Percentiles rank a stretch among this genome's conserved stretches.
phyloP scores from a whole-genome alignment of 148 eudicot genomes.

The Persicaria tinctoria region DNA sequence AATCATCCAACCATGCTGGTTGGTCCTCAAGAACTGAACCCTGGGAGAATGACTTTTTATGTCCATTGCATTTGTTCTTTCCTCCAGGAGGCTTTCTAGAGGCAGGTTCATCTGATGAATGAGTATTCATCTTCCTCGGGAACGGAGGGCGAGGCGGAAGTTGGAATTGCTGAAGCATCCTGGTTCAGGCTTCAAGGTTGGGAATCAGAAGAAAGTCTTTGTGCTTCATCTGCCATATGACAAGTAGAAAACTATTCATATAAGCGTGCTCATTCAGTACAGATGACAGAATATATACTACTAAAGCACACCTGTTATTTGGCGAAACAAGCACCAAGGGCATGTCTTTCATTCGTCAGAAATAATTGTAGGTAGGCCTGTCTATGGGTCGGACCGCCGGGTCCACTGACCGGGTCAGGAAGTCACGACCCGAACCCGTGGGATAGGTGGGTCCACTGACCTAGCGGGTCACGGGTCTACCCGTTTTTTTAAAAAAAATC shows the following conservation, averaged over 20 bases:
- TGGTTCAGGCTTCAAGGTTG: not conserved
- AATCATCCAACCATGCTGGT: slow-evolving; percentile 60
- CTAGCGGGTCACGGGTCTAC: too few species aligned
- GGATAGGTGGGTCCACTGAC: too few species aligned
- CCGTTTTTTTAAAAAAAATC: too few species aligned
- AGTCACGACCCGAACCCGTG: too few species aligned
- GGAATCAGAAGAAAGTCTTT: not conserved
- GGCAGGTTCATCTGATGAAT: slow-evolving; percentile 15
- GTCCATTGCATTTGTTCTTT: slow-evolving; percentile 20
- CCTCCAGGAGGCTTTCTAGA: slow-evolving; percentile 19
- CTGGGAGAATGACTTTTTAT: slow-evolving; percentile 41
- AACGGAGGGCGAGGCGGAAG: slow-evolving; percentile 75
- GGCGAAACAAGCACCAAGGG: too few species aligned
- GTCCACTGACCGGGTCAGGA: too few species aligned
- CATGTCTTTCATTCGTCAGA: too few species aligned
- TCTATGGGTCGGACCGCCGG: too few species aligned
- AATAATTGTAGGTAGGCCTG: too few species aligned
- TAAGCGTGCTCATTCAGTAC: too few species aligned
- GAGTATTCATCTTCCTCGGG: slow-evolving; percentile 24
- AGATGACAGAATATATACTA: too few species aligned
- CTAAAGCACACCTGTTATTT: too few species aligned
- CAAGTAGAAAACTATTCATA: not conserved
- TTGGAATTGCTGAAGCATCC: slow-evolving; percentile 54
- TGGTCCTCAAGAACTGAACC: slow-evolving; percentile 43
- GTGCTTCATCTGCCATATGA: not conserved